Evolutionary conservation across 768 basidiomycete genomes (phyloP).

Genomic region (Hebeloma cylindrosporum): DNA sequence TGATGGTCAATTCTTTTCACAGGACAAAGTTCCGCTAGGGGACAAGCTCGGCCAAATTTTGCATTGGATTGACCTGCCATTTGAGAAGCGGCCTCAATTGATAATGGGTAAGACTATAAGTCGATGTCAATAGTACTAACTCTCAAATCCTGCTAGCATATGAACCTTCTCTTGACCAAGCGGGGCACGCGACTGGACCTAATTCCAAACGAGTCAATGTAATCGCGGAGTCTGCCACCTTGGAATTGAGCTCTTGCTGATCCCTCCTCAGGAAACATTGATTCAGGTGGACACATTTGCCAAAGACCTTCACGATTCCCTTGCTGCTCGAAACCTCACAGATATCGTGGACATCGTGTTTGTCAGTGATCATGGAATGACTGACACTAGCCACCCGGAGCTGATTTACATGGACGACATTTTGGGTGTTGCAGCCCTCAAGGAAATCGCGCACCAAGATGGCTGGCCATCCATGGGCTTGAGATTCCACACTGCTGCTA

Average conservation of each 20-base stretch:
- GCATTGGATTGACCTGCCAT: constrained; percentile 78
- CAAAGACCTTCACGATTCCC: constrained; percentile 58
- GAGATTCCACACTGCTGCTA: constrained; percentile 62
- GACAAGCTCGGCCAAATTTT: constrained; percentile 78
- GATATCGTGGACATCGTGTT: constrained; percentile 87
- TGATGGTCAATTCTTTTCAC: constrained; percentile 3
- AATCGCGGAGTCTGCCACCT: constrained; percentile 23
- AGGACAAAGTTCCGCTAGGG: constrained; percentile 63
- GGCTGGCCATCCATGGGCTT: constrained; percentile 92
- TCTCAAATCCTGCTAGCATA: constrained; percentile 50
- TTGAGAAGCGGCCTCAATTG: constrained; percentile 71
- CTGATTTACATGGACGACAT: constrained; percentile 82
- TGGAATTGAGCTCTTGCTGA: neutral
- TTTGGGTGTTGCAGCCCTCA: constrained; percentile 61
- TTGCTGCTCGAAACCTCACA: constrained; percentile 72
- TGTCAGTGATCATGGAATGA: constrained; percentile 93
- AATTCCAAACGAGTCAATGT: constrained; percentile 72
- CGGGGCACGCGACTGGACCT: constrained; percentile 73
- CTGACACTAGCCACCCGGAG: constrained; percentile 77
- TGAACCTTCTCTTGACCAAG: constrained; percentile 85
- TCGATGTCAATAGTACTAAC: constrained; percentile 5
- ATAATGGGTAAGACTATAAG: constrained; percentile 57
- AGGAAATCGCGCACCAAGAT: constrained; percentile 69
- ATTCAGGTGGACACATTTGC: constrained; percentile 72
- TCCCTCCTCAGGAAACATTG: constrained; percentile 54